phyloP scores from a whole-genome alignment of 352 stramenopile species.

The Globisporangium paddicum region DNA sequence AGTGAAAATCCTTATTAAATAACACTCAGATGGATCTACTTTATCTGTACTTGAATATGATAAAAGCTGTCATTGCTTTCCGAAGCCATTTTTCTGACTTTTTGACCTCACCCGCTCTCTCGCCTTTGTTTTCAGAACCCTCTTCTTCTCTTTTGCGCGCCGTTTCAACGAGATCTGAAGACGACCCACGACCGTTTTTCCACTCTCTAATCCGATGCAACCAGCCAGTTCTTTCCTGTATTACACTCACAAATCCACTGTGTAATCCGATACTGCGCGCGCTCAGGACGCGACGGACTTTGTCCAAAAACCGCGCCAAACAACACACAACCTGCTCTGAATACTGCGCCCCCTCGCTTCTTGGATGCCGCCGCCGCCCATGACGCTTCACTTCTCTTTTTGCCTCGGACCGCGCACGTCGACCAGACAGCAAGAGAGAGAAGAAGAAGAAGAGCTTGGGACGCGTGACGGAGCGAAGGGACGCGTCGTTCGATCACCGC shows the following conservation, averaged over 20 bases:
- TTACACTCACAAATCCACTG: background rate
- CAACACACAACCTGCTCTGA: background rate
- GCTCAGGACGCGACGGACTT: background rate
- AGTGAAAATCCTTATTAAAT: too few species aligned
- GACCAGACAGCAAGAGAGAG: background rate
- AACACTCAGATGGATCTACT: too few species aligned
- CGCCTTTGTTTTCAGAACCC: too few species aligned
- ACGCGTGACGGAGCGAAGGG: too few species aligned
- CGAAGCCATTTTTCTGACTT: too few species aligned
- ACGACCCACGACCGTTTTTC: too few species aligned
- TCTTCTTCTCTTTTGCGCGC: too few species aligned
- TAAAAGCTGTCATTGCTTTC: too few species aligned
- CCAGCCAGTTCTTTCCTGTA: background rate
- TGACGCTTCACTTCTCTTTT: conserved; percentile 16
- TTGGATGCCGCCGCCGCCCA: background rate
- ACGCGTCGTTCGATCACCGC: too few species aligned
- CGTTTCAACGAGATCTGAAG: too few species aligned
- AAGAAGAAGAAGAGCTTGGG: background rate
- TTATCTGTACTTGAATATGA: too few species aligned
- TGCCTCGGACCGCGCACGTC: conserved; percentile 5
- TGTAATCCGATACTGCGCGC: background rate
- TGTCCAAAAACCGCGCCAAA: conserved; percentile 11
- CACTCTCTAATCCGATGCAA: background rate
- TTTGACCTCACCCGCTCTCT: too few species aligned
- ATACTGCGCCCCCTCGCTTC: conserved; percentile 5